Percentiles rank a stretch among this genome's conserved stretches.
Conservation (phyloP, 129 eudicot species). For the Oenanthe sinensis region DNA sequence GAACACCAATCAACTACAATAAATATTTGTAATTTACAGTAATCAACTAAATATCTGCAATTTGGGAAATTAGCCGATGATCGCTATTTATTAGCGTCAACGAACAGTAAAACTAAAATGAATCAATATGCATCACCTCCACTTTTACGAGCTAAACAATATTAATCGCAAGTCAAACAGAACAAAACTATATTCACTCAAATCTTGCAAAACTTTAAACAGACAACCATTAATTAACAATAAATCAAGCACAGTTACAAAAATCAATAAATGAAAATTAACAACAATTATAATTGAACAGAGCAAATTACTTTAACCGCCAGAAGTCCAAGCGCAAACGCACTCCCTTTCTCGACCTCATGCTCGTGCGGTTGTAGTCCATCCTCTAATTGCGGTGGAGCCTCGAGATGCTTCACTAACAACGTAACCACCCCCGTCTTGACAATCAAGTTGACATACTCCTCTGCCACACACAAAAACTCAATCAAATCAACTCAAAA, state of each 20-base stretch:
- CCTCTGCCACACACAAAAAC: slow-evolving; percentile 50
- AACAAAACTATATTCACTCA: not conserved
- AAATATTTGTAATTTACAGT: too few species aligned
- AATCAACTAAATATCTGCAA: not conserved
- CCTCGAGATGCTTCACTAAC: slow-evolving; percentile 59
- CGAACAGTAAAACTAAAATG: not conserved
- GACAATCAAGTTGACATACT: slow-evolving; percentile 57
- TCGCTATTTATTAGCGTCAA: too few species aligned
- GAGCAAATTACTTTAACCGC: slow-evolving; percentile 59
- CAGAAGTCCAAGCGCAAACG: slow-evolving; percentile 91
- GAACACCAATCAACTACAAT: not conserved
- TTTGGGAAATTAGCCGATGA: not conserved
- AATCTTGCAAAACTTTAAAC: too few species aligned
- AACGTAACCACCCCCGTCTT: slow-evolving; percentile 68
- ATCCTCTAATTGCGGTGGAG: slow-evolving; percentile 37
- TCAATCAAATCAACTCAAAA: slow-evolving; percentile 5
- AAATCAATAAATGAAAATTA: not conserved
- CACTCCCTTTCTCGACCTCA: slow-evolving; percentile 88
- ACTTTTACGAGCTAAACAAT: not conserved
- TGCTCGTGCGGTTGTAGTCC: slow-evolving; percentile 42
- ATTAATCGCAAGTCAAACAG: not conserved
- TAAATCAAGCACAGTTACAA: not conserved
- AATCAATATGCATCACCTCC: not conserved
- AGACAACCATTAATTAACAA: not conserved
- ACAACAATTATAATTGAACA: not conserved